phyloP scores from a whole-genome alignment of 2,329 filamentous ascomycete species.

The Alternaria panax region DNA sequence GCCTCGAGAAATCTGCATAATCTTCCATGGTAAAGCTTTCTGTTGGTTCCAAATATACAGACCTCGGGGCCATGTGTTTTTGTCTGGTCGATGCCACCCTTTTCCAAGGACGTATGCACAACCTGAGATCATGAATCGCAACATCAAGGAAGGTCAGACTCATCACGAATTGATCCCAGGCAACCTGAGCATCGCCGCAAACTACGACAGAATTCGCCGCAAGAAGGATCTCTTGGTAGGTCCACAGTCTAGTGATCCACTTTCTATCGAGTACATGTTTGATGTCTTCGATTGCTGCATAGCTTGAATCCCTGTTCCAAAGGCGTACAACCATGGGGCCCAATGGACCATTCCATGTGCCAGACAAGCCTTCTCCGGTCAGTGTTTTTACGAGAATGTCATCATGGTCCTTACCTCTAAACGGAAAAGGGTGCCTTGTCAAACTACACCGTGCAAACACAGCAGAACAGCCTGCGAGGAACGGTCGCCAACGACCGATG shows the following conservation, averaged over 20 bases:
- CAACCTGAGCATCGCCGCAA: not conserved
- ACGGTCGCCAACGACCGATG: not conserved
- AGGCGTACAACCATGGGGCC: not conserved
- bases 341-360: not conserved
- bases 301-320: not conserved
- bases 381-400: not conserved
- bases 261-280: not conserved
- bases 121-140: not conserved
- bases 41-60: no score
- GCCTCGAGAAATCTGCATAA: not conserved
- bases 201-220: not conserved
- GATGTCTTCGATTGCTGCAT: not conserved
- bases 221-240: not conserved
- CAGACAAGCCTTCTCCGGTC: not conserved
- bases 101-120: not conserved
- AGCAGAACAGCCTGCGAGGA: not conserved
- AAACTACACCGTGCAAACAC: not conserved
- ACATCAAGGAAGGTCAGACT: not conserved
- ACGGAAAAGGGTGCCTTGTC: not conserved
- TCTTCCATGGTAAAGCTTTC: no score
- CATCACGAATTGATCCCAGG: not conserved
- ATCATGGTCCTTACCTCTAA: not conserved
- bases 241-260: not conserved
- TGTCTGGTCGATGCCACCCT: not conserved
- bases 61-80: no score